phyloP scores from a whole-genome alignment of 2,329 filamentous ascomycete species.

The Scytalidium sp. region DNA sequence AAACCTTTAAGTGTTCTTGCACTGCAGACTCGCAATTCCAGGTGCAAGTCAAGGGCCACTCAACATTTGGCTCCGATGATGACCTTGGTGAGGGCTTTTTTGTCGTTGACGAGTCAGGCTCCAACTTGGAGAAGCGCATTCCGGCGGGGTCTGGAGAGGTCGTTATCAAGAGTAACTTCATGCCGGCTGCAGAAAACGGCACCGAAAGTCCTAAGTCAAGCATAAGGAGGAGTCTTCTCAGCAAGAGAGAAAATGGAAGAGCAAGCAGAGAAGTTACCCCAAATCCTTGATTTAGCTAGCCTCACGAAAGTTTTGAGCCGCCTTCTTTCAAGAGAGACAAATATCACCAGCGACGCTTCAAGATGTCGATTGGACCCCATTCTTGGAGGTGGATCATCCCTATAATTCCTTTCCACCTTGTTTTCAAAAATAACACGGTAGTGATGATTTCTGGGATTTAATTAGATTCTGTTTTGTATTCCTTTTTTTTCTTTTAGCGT shows the following conservation, averaged over 20 bases:
- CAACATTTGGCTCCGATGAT: constrained; percentile 79
- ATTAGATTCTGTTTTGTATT: not conserved
- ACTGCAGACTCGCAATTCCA: constrained; percentile 84
- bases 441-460: not conserved
- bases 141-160: constrained; percentile 71
- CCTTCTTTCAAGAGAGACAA: not conserved
- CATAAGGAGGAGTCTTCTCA: constrained; percentile 52
- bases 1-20: constrained; percentile 76
- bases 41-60: constrained; percentile 79
- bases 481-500: not conserved
- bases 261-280: constrained; percentile 42
- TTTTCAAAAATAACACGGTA: too few relatives aligned
- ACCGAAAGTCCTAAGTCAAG: constrained; percentile 41
- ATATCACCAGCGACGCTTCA: not conserved
- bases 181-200: constrained; percentile 39
- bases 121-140: constrained; percentile 68
- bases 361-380: too few relatives aligned
- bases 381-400: too few relatives aligned
- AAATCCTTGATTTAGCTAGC: constrained; percentile 3
- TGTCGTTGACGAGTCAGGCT: constrained; percentile 79
- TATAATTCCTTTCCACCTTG: too few relatives aligned
- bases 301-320: not conserved
- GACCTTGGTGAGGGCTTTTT: constrained; percentile 83
- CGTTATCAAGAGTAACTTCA: constrained; percentile 71
- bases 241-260: constrained; percentile 43